Base-by-base conservation (phyloP, 345 rosid genomes). In the Cardiospermum halicacabum region DNA sequence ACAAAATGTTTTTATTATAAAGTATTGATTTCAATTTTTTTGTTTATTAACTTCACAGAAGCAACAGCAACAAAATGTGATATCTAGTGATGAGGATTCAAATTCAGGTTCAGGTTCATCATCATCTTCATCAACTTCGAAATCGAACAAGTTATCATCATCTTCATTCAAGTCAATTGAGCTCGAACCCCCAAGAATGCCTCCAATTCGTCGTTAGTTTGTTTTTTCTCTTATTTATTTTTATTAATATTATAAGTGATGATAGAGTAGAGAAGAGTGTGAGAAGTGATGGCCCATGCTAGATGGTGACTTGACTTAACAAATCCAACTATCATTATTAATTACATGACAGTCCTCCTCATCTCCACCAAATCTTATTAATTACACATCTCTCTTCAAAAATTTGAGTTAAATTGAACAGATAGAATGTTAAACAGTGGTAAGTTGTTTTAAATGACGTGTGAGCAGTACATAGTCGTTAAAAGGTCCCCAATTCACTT, bases 161-260 rank as follows among this genome's bases (percentile, higher is more conserved):
- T 69, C 83, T 62, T 43, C 84, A 11, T 69, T 81, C 4, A 85
- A 86, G 62, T 66, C 83, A 37, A 68, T 70, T 5, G 96, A 84
- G 64, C 69, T 77, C 4, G 84, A 85, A 50, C 70, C 88, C 31
- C 88, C 92, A 37, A 77, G 88, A 75, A 74, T 84, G 79, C 87
- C 97, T 40, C 89, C 95, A 26, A 80, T 84, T 68, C 92, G 87
- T 65, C 89, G 99, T 94, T 43, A 81, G 91, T 75, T 22, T 18
- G 39, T 62, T 54, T 53, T 67, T 55, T 42, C 48, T 15, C 60
- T 13, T 13, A 15, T 16, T 43, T 19, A 13, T 0, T 43, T 43
- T n/a, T n/a, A 15, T 43, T 7, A 16, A 34, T 34, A n/a, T n/a
- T n/a, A n/a, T n/a, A n/a, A n/a, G n/a, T 32, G 47, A 54, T 32